Percentiles rank a stretch among this genome's conserved stretches.
phyloP scores from a whole-genome alignment of 208 protist genomes.

The Histomonas meleagridis region DNA sequence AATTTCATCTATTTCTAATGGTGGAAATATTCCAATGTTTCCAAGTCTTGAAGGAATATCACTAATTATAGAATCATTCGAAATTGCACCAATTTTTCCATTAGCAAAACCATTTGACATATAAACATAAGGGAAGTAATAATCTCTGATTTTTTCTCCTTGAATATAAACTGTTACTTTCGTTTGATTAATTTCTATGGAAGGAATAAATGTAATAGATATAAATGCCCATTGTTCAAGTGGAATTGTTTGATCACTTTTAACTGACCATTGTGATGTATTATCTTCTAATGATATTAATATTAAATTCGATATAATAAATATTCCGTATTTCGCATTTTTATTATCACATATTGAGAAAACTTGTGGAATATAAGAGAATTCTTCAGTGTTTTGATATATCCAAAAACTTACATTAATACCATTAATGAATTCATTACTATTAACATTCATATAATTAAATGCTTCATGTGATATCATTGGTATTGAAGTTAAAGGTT shows the following conservation, averaged over 20 bases:
- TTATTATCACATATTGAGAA: not conserved
- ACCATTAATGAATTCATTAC: not conserved
- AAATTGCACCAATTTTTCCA: not conserved
- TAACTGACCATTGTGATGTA: not conserved
- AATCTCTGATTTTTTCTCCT: not conserved
- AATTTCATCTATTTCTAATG: not conserved
- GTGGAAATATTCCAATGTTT: not conserved
- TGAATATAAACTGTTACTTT: no score
- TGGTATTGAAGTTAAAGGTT: not conserved
- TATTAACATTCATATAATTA: not conserved
- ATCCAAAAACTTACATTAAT: not conserved
- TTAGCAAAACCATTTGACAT: not conserved
- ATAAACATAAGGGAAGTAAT: not conserved
- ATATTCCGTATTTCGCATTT: not conserved
- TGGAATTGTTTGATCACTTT: not conserved
- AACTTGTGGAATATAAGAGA: not conserved
- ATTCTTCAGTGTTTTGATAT: not conserved
- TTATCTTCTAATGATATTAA: not conserved
- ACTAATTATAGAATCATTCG: not conserved
- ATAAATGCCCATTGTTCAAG: not conserved
- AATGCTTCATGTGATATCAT: not conserved
- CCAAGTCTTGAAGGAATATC: not conserved
- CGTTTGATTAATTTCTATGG: no score
- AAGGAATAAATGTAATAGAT: not conserved
- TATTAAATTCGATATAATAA: not conserved